Percentiles rank a stretch among this genome's conserved stretches.
Conservation (phyloP, 192 early-diverging fungal species). For the Lobosporangium transversale region DNA sequence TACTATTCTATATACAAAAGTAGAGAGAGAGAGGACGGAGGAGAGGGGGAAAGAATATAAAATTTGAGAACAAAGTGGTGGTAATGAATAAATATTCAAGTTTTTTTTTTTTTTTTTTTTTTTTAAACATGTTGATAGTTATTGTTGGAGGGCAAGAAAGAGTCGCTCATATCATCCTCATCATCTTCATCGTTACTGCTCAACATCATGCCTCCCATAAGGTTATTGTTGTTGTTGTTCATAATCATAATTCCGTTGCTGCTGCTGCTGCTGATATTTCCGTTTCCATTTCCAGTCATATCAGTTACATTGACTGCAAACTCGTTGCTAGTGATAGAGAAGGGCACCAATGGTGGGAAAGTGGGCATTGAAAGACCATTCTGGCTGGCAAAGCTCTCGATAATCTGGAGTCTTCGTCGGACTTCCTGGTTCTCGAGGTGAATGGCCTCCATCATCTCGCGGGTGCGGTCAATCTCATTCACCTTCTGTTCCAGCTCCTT, state of each 20-base stretch:
- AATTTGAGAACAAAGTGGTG: no score
- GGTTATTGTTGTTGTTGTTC: neutral
- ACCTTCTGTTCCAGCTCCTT: slow-evolving; percentile 81
- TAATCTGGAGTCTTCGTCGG: slow-evolving; percentile 33
- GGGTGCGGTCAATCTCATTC: slow-evolving; percentile 64
- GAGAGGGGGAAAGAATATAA: no score
- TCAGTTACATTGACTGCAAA: no score
- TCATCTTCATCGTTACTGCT: slow-evolving; percentile 44
- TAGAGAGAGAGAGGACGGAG: no score
- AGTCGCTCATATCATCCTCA: slow-evolving; percentile 45
- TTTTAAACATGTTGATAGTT: slow-evolving; percentile 15
- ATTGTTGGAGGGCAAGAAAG: neutral
- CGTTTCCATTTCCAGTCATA: neutral
- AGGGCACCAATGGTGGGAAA: slow-evolving; percentile 25
- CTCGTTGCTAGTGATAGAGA: neutral
- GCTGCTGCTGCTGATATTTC: neutral
- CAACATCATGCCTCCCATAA: slow-evolving; percentile 5
- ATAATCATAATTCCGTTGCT: no score
- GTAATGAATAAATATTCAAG: no score
- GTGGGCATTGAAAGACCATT: slow-evolving; percentile 18
- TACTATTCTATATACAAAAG: no score
- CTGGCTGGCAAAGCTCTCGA: slow-evolving; percentile 24
- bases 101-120: neutral
- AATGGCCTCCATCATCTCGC: slow-evolving; percentile 59
- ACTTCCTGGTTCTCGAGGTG: slow-evolving; percentile 50